phyloP scores from a whole-genome alignment of 2,329 filamentous ascomycete genomes.

The Herpotrichia juniperi region DNA sequence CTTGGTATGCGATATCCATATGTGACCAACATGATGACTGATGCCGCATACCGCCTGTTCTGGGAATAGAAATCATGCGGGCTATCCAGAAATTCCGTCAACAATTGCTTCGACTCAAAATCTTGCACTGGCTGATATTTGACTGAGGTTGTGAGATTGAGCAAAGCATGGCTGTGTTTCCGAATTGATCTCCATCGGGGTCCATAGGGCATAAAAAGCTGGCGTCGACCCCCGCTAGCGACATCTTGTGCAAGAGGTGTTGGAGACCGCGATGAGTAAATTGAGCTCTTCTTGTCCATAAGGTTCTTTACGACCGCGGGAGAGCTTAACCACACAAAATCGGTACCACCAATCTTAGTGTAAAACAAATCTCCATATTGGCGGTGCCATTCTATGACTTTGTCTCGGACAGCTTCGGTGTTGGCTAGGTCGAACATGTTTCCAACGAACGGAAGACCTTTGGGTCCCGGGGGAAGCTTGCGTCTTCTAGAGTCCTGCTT shows the following conservation, averaged over 20 bases:
- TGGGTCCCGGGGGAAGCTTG: conserved; percentile 47
- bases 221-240: conserved; percentile 57
- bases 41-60: conserved; percentile 40
- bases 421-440: conserved; percentile 47
- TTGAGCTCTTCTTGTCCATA: conserved; percentile 60
- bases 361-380: conserved; percentile 48
- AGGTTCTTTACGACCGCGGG: conserved; percentile 59
- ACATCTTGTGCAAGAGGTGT: conserved; percentile 46
- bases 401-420: conserved; percentile 36
- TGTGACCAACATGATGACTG: conserved; percentile 41
- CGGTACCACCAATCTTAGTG: conserved; percentile 48
- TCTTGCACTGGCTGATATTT: conserved; percentile 53
- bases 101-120: conserved; percentile 53
- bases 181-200: conserved; percentile 45
- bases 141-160: conserved; percentile 35
- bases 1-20: conserved; percentile 43
- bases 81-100: conserved; percentile 50
- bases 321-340: conserved; percentile 52
- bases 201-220: conserved; percentile 51
- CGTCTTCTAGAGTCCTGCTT: conserved; percentile 36
- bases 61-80: conserved; percentile 38
- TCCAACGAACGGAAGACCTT: conserved; percentile 48
- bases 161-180: conserved; percentile 39
- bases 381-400: conserved; percentile 42
- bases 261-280: conserved; percentile 55